Evolutionary conservation across 495 filamentous ascomycete species (phyloP).

Genomic region (Penicillium chermesinum): DNA sequence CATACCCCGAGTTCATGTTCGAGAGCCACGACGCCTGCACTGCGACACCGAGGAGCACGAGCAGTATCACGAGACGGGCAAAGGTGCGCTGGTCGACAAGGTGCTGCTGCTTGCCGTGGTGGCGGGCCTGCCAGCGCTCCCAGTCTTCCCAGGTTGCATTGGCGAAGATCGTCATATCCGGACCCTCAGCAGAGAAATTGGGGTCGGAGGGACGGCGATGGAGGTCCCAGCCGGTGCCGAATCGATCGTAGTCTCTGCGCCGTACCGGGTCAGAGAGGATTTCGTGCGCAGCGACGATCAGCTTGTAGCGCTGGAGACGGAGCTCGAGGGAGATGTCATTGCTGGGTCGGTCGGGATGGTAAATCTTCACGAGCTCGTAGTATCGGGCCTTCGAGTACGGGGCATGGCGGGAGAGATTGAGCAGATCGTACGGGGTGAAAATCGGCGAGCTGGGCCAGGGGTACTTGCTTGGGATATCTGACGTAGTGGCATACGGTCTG

Average conservation of each 20-base stretch:
- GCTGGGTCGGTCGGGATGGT: constrained; percentile 77
- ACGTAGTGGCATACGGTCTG: constrained; percentile 32
- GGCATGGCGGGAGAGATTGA: constrained; percentile 55
- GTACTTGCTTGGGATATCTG: constrained; percentile 22
- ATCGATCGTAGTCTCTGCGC: constrained; percentile 74
- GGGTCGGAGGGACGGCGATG: constrained; percentile 24
- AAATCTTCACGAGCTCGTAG: constrained; percentile 89
- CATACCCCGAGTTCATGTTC: constrained; percentile 47
- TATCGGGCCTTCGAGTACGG: constrained; percentile 79
- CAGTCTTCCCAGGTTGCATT: constrained; percentile 99
- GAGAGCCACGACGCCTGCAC: constrained; percentile 63
- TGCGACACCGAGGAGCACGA: constrained; percentile 61
- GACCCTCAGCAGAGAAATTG: constrained; percentile 21
- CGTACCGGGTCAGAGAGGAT: constrained; percentile 81
- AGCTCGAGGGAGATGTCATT: constrained; percentile 50
- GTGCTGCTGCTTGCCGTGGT: constrained; percentile 55
- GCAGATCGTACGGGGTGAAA: constrained; percentile 87
- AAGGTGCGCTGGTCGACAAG: constrained; percentile 72
- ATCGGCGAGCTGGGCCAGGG: constrained; percentile 32
- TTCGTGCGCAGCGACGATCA: constrained; percentile 80
- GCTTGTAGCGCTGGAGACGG: constrained; percentile 77
- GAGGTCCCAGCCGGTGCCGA: constrained; percentile 73
- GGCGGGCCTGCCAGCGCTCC: constrained; percentile 75
- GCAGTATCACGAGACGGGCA: constrained; percentile 56
- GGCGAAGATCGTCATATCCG: constrained; percentile 46